These are phyloP conservation scores for Castanea crenata DNA, from an alignment of 306 rosid species.

Conservation along the genomic window DNA sequence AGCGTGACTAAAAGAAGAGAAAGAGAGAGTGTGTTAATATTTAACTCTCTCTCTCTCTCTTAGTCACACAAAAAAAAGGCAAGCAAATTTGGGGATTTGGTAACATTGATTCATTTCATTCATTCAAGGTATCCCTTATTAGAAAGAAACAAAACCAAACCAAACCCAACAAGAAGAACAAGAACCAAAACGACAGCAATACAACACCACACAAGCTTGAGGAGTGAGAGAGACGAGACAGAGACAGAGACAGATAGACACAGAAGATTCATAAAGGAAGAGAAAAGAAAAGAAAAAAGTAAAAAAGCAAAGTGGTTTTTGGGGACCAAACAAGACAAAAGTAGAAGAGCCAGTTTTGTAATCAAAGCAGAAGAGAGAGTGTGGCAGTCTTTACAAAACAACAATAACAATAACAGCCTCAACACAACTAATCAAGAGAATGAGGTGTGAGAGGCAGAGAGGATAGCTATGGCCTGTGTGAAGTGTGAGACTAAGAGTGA, in stretches of 20 bases:
- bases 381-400: constrained; percentile 41
- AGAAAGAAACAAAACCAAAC: constrained; percentile 21
- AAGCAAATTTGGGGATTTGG: constrained; percentile 55
- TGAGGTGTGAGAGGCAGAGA: no score
- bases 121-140: no score
- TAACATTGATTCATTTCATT: constrained; percentile 57
- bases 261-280: constrained; percentile 14
- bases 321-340: constrained; percentile 5
- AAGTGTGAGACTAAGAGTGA: no score
- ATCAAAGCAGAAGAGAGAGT: constrained; percentile 22
- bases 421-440: constrained; percentile 30
- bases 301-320: constrained; percentile 16
- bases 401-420: constrained; percentile 8
- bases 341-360: constrained; percentile 26
- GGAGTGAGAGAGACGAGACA: constrained; percentile 6
- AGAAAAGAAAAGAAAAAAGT: constrained; percentile 10
- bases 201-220: not conserved
- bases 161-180: constrained; percentile 15
- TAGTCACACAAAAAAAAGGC: not conserved
- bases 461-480: no score
- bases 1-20: not conserved
- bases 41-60: not conserved
- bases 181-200: constrained; percentile 36
- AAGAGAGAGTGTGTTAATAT: constrained; percentile 21
- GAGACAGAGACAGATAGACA: not conserved